A percentile compares a stretch with the other conserved stretches of the same genome.
Evolutionary conservation across 345 rosid species (phyloP).

Genomic region (Brassica cretica): DNA sequence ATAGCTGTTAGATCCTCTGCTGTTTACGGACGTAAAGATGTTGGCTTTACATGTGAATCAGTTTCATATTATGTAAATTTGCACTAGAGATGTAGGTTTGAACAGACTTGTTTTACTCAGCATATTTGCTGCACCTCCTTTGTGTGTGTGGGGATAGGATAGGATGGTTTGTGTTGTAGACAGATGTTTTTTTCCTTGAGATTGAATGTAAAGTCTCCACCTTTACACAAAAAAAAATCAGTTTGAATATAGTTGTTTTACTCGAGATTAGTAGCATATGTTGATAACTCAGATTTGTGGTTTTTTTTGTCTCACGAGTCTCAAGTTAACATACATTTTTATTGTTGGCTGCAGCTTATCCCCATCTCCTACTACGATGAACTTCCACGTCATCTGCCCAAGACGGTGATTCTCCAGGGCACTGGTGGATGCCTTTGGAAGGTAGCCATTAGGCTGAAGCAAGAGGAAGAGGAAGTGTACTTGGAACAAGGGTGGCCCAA

Average conservation of each 20-base stretch:
- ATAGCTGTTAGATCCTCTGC: neutral
- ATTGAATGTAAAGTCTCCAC: neutral
- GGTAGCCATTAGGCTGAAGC: neutral
- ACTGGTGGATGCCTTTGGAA: constrained; percentile 28
- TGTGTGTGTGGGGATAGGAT: too few species aligned
- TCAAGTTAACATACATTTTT: neutral
- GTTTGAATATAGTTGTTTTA: neutral
- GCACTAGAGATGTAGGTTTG: neutral
- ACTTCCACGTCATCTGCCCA: constrained; percentile 19
- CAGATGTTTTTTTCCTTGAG: neutral
- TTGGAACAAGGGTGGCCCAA: constrained; percentile 22
- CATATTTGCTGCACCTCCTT: too few species aligned
- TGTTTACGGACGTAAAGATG: neutral
- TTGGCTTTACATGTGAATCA: neutral
- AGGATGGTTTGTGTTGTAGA: neutral
- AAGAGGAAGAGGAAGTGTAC: neutral
- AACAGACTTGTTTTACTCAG: neutral
- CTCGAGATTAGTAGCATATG: neutral
- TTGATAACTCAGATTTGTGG: neutral
- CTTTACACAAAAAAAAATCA: neutral
- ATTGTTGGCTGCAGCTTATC: constrained; percentile 12
- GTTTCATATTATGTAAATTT: neutral
- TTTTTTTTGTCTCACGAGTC: neutral
- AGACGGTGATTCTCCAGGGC: constrained; percentile 27
- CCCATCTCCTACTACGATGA: constrained; percentile 24